Conservation (phyloP, 1,284 basidiomycete species). For the Rhodotorula sp. region DNA sequence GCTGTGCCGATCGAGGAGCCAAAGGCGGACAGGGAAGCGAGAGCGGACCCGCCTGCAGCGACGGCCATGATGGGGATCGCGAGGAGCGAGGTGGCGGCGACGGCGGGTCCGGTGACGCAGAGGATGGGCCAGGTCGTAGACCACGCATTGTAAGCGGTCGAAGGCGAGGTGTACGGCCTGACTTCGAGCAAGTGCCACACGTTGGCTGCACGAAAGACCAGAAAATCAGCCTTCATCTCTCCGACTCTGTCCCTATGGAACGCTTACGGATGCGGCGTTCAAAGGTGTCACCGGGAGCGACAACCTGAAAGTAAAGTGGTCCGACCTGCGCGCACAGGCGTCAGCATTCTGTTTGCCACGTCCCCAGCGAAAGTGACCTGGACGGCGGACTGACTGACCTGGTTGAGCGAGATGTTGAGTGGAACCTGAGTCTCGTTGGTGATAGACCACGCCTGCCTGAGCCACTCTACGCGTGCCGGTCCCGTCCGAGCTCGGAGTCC, state of each 20-base stretch:
- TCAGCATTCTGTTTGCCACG: no score
- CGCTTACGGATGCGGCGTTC: constrained; percentile 33
- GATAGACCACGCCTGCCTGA: constrained; percentile 17
- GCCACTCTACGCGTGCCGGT: not conserved
- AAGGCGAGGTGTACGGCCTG: constrained; percentile 27
- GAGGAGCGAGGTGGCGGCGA: constrained; percentile 32
- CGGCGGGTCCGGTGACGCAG: constrained; percentile 30
- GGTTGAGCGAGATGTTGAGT: constrained; percentile 36
- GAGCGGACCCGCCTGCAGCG: constrained; percentile 31
- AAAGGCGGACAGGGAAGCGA: constrained; percentile 30
- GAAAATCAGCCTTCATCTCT: not conserved
- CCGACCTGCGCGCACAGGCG: constrained; percentile 14
- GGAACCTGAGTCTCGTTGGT: constrained; percentile 36
- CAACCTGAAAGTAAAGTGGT: constrained; percentile 31
- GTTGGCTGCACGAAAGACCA: constrained; percentile 8
- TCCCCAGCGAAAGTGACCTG: not conserved
- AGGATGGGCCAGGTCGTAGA: constrained; percentile 36
- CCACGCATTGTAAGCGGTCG: constrained; percentile 31
- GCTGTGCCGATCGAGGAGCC: constrained; percentile 12
- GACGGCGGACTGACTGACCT: not conserved
- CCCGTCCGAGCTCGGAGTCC: not conserved
- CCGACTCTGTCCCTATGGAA: not conserved
- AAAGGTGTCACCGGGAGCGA: constrained; percentile 33
- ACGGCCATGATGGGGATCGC: constrained; percentile 36
- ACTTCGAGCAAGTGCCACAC: constrained; percentile 35